phyloP scores from a whole-genome alignment of 805 yeast species.

The Scheffersomyces coipomensis region DNA sequence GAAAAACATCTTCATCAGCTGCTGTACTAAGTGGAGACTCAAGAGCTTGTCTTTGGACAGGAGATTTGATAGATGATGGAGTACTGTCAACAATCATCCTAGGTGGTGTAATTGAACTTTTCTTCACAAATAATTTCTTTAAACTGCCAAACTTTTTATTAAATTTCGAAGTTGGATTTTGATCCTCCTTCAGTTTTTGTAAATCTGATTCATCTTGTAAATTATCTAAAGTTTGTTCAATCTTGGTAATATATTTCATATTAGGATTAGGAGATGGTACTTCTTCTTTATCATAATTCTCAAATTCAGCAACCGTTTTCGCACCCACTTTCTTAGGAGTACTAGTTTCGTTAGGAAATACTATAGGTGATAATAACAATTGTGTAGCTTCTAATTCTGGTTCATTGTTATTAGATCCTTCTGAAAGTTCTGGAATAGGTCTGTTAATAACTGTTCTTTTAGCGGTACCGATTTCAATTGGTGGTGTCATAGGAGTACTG shows the following conservation, averaged over 20 bases:
- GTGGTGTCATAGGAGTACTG: background rate
- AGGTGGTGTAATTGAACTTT: too few relatives aligned
- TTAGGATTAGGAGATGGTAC: background rate
- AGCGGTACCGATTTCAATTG: background rate
- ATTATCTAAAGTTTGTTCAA: background rate
- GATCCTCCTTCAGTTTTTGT: background rate
- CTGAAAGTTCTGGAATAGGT: background rate
- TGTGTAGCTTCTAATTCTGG: too few relatives aligned
- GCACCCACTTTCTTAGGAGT: too few relatives aligned
- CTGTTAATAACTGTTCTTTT: background rate
- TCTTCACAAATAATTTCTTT: background rate
- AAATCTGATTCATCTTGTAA: background rate
- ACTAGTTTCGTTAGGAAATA: too few relatives aligned
- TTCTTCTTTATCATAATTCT: too few relatives aligned
- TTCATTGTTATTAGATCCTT: too few relatives aligned
- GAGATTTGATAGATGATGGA: too few relatives aligned
- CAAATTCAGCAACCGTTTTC: too few relatives aligned
- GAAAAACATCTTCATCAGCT: too few relatives aligned
- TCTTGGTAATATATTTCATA: background rate
- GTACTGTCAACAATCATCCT: too few relatives aligned
- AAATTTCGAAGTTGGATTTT: background rate
- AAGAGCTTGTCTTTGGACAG: too few relatives aligned
- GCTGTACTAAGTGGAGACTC: too few relatives aligned
- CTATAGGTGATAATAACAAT: background rate
- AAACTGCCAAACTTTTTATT: background rate